Conservation (phyloP, 257 asterid genomes). For the Fraxinus anomala region DNA sequence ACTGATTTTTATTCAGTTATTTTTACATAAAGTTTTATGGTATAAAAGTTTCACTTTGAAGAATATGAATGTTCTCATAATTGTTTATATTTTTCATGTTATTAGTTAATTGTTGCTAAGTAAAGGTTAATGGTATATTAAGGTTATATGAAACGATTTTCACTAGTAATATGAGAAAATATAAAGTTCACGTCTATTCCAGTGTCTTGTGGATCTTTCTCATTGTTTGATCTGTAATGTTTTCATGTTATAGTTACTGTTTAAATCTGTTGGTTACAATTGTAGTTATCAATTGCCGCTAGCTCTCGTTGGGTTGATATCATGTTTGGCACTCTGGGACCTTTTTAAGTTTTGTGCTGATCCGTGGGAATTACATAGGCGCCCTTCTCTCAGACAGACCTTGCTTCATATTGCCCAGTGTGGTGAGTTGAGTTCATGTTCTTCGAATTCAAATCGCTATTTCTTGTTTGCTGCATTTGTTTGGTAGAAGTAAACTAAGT, state of each 20-base stretch:
- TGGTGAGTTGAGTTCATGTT: constrained; percentile 55
- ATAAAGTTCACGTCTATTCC: background rate
- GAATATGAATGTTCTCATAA: background rate
- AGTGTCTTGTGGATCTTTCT: background rate
- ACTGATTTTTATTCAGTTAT: background rate
- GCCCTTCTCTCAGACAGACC: constrained; percentile 52
- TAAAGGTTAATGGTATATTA: background rate
- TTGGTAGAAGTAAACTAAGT: background rate
- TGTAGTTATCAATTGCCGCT: constrained; percentile 81
- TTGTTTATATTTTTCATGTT: background rate
- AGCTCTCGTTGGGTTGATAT: constrained; percentile 72
- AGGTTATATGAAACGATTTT: background rate
- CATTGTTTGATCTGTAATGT: background rate
- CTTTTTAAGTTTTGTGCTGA: constrained; percentile 56
- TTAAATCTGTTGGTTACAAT: background rate
- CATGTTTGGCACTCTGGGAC: constrained; percentile 87
- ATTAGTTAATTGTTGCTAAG: background rate
- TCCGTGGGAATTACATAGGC: constrained; percentile 58
- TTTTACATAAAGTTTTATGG: background rate
- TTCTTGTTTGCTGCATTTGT: constrained; percentile 6
- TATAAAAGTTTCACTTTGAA: background rate
- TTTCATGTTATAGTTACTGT: background rate
- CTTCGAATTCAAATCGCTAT: background rate
- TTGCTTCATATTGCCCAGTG: constrained; percentile 66
- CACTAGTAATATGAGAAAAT: background rate